Percentiles rank a stretch among this genome's conserved stretches.
Evolutionary conservation across 129 eudicot species (phyloP).

Genomic region (Arctium minus): DNA sequence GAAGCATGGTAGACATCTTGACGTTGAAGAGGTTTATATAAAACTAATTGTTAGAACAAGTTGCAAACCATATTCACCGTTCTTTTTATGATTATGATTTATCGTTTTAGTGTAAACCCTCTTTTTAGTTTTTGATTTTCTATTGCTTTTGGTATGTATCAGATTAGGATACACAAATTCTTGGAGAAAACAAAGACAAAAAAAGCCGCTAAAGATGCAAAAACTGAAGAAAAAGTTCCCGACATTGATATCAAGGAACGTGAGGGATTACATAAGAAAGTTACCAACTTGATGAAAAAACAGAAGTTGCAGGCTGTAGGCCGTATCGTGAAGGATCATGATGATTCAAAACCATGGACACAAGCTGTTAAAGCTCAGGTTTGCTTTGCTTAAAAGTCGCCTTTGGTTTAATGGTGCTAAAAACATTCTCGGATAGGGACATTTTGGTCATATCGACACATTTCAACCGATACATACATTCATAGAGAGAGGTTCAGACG

Average conservation of each 20-base stretch:
- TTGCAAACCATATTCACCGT: background rate
- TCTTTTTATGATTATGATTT: background rate
- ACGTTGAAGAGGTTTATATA: background rate
- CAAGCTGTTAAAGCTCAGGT: conserved; percentile 85
- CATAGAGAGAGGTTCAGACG: background rate
- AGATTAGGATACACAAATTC: conserved; percentile 73
- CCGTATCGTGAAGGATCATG: conserved; percentile 53
- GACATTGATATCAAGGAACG: conserved; percentile 29
- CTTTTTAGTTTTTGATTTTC: background rate
- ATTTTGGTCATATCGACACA: conserved; percentile 7
- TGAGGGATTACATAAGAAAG: conserved; percentile 50
- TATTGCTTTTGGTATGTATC: conserved; percentile 16
- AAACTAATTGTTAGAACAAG: background rate
- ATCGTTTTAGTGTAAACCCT: background rate
- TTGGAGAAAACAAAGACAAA: conserved; percentile 66
- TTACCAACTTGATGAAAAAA: conserved; percentile 61
- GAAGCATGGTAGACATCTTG: background rate
- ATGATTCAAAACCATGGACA: conserved; percentile 69
- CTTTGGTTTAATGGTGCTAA: background rate
- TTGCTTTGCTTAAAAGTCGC: conserved; percentile 8
- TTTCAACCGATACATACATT: background rate
- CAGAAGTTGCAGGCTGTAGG: conserved; percentile 67
- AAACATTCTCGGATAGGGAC: background rate
- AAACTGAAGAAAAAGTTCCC: conserved; percentile 33
- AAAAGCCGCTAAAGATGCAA: conserved; percentile 36